Evolutionary conservation across 1,139 yeast species (phyloP).

Genomic region (Martiniozyma asiatica): DNA sequence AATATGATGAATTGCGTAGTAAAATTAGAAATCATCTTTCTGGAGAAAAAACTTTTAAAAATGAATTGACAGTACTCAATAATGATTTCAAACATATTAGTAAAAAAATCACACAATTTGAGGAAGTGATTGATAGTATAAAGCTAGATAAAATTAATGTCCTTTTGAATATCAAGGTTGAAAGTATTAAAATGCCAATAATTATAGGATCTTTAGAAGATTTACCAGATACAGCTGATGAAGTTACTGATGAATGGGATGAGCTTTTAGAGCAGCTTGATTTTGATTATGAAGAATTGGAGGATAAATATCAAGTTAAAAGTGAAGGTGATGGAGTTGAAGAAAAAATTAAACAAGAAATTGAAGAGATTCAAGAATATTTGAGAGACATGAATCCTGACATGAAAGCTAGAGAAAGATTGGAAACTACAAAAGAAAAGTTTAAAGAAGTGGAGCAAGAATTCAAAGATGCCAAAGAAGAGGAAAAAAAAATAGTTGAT

Average conservation of each 20-base stretch:
- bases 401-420: slow-evolving; percentile 95
- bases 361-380: slow-evolving; percentile 87
- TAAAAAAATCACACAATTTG: slow-evolving; percentile 29
- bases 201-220: slow-evolving; percentile 42
- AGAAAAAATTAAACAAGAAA: slow-evolving; percentile 41
- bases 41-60: slow-evolving; percentile 19
- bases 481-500: slow-evolving; percentile 58
- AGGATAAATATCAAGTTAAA: slow-evolving; percentile 46
- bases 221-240: slow-evolving; percentile 25
- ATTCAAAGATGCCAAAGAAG: slow-evolving; percentile 33
- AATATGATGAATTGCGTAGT: slow-evolving; percentile 23
- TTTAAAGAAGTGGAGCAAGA: slow-evolving; percentile 25
- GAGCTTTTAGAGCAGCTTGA: slow-evolving; percentile 43
- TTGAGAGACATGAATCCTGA: slow-evolving; percentile 87
- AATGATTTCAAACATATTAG: slow-evolving; percentile 22
- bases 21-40: slow-evolving; percentile 15
- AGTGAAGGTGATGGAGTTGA: slow-evolving; percentile 44
- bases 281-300: slow-evolving; percentile 86
- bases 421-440: slow-evolving; percentile 41
- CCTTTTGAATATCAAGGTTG: slow-evolving; percentile 65
- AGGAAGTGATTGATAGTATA: slow-evolving; percentile 44
- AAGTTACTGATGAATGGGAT: slow-evolving; percentile 8
- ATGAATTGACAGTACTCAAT: slow-evolving; percentile 28
- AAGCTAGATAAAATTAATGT: slow-evolving; percentile 49
- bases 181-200: slow-evolving; percentile 56